A percentile compares a stretch with the other conserved stretches of the same genome.
Evolutionary conservation across 441 rosid species (phyloP).

Genomic region (Euphorbia celastroides): DNA sequence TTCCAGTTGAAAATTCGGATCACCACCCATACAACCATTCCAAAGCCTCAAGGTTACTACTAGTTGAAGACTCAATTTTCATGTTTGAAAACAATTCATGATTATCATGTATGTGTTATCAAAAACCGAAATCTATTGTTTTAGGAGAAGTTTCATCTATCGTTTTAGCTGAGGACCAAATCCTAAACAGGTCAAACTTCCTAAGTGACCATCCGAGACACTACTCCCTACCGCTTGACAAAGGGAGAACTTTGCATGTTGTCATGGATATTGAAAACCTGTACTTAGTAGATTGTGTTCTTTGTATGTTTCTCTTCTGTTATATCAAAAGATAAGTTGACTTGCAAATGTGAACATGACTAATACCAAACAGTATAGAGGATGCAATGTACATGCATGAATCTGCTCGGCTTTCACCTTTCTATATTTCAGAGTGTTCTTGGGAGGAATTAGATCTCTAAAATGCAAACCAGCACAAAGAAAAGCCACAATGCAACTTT

Average conservation of each 20-base stretch:
- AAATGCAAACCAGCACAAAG: not conserved
- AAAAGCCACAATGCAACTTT: not conserved
- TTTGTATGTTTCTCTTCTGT: not conserved
- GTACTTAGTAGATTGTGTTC: not conserved
- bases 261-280: no score
- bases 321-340: no score
- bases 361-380: not conserved
- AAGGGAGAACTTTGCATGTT: constrained; percentile 25
- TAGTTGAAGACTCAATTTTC: no score
- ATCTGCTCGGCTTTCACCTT: constrained; percentile 1
- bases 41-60: constrained; percentile 80
- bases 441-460: not conserved
- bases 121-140: no score
- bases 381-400: constrained; percentile 1
- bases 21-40: constrained; percentile 39
- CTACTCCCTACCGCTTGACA: constrained; percentile 66
- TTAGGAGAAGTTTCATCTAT: no score
- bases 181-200: constrained; percentile 61
- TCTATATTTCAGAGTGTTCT: not conserved
- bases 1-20: constrained; percentile 69
- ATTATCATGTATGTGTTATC: no score
- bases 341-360: no score
- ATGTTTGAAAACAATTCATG: no score
- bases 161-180: no score
- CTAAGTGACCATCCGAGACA: constrained; percentile 64